Evolutionary conservation across 768 basidiomycete species (phyloP), one percentile per base, ranked within the genome.

Genomic region (Mycena amicta): DNA sequence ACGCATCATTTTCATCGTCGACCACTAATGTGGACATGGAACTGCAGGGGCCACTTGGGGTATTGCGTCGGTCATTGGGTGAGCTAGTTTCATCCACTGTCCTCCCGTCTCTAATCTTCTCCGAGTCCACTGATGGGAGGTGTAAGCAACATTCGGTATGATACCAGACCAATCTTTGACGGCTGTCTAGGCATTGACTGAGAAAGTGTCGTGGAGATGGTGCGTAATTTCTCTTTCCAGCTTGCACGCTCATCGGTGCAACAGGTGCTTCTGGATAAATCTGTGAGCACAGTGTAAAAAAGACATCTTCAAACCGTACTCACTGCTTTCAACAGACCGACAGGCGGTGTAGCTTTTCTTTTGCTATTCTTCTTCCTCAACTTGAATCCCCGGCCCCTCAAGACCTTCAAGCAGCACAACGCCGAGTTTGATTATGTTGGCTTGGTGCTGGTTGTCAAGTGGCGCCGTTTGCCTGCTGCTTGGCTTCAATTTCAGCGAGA

Each of bases 121-220:
- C 13, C 90, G 26, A 63, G 93, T 0, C 93, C 93, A 2, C 77
- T 97, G 13, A 72, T 95, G 15, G 93, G 93, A 56, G 93, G 92
- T 57, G 89, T 89, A 70, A 75, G 87, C 70, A 31, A 20, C n/a
- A n/a, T 55, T 50, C 18, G 22, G 31, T 31, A 18, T 41, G 16
- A 39, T 47, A 13, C 47, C 8, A 13, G 26, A 26, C 47, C 15
- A 13, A 13, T 4, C 47, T 5, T 49, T 49, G 25, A 27, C 8
- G 5, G 25, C n/a, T 13, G 25, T 49, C 26, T 60, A 88, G 88
- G 85, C 73, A 13, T 83, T 93, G 57, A 83, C 90, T 0, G 84
- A 92, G 66, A 86, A 89, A 67, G 85, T 86, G 18, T 78, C 85
- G 1, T 93, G 92, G 92, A 74, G 92, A 74, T 93, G 92, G 92